phyloP scores from a whole-genome alignment of 768 basidiomycete species.

The Saitozyma sp. region DNA sequence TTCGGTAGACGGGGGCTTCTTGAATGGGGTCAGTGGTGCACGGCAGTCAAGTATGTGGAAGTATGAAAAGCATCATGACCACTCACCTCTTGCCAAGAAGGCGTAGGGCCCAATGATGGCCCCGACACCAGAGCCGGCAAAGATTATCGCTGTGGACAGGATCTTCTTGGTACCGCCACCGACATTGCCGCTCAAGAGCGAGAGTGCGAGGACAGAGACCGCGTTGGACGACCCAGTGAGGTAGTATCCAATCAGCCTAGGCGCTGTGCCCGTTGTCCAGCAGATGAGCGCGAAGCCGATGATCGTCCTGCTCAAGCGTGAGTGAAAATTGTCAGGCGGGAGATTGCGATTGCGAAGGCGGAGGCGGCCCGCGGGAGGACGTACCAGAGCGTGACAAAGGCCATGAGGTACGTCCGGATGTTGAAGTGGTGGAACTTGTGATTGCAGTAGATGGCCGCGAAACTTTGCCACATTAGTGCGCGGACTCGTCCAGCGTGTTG shows the following conservation, averaged over 20 bases:
- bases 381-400: slow-evolving; percentile 5
- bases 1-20: slow-evolving; percentile 27
- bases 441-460: slow-evolving; percentile 28
- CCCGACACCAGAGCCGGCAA: slow-evolving; percentile 39
- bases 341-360: too few relatives aligned
- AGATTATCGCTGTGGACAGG: too few relatives aligned
- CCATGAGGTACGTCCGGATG: slow-evolving; percentile 28
- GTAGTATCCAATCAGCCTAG: slow-evolving; percentile 33
- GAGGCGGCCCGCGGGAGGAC: too few relatives aligned
- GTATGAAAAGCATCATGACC: background rate
- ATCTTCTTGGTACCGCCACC: slow-evolving; percentile 42
- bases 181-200: slow-evolving; percentile 29
- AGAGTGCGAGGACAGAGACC: too few relatives aligned
- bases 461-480: too few relatives aligned
- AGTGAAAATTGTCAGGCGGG: too few relatives aligned
- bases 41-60: too few relatives aligned
- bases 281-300: slow-evolving; percentile 36
- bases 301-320: too few relatives aligned
- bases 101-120: slow-evolving; percentile 35
- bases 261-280: slow-evolving; percentile 27
- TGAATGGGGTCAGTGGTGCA: background rate
- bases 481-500: too few relatives aligned
- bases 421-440: slow-evolving; percentile 32
- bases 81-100: slow-evolving; percentile 9
- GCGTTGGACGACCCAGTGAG: slow-evolving; percentile 34